Conservation (phyloP, 257 asterid species). For the Phtheirospermum japonicum region DNA sequence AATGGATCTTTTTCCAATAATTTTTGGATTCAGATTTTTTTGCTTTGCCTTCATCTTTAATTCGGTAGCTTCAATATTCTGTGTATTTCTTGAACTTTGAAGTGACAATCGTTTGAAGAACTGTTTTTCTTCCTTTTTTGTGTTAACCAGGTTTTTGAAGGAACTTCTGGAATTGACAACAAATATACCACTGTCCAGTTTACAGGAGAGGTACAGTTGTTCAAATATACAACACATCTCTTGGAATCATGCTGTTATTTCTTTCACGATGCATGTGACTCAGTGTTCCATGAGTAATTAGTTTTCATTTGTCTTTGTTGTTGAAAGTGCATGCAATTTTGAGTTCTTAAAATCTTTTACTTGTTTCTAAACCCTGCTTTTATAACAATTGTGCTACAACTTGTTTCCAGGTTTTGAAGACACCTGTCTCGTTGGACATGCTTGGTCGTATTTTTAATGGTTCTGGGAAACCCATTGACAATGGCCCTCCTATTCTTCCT, state of each 20-base stretch:
- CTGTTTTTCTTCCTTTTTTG: constrained; percentile 22
- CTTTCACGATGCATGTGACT: constrained; percentile 9
- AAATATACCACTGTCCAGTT: constrained; percentile 94
- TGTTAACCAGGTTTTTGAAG: constrained; percentile 78
- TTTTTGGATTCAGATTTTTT: not conserved
- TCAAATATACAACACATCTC: too few species aligned
- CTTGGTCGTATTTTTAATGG: constrained; percentile 71
- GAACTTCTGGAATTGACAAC: constrained; percentile 97
- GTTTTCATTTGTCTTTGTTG: not conserved
- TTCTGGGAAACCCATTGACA: constrained; percentile 89
- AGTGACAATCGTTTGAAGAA: constrained; percentile 14
- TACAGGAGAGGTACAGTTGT: constrained; percentile 79
- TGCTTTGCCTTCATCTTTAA: not conserved
- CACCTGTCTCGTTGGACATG: constrained; percentile 66
- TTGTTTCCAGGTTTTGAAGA: constrained; percentile 46
- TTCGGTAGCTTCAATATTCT: constrained; percentile 2
- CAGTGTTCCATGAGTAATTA: constrained; percentile 2
- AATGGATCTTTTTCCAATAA: constrained; percentile 15
- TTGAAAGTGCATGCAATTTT: not conserved
- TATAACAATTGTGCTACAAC: constrained; percentile 13
- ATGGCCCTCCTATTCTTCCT: constrained; percentile 97
- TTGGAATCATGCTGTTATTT: constrained; percentile 21
- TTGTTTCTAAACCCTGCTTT: constrained; percentile 11
- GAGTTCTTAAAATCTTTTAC: not conserved
- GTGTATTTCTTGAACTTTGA: constrained; percentile 15